A percentile compares a stretch with the other conserved stretches of the same genome.
Evolutionary conservation across 257 asterid genomes (phyloP).

Genomic region (Asclepias syriaca): DNA sequence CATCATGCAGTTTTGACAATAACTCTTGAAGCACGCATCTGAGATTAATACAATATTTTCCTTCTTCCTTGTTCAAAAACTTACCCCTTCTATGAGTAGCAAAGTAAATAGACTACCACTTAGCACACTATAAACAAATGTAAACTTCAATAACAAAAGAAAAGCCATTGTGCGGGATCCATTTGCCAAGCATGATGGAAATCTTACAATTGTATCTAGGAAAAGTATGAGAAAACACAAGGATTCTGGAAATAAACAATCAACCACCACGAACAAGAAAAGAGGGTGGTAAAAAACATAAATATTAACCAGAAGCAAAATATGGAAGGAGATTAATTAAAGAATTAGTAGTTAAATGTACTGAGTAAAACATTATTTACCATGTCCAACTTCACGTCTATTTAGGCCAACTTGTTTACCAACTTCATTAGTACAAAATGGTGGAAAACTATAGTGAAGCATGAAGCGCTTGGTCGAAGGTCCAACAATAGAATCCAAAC

Average conservation of each 20-base stretch:
- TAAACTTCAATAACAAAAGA: not conserved
- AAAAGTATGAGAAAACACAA: not conserved
- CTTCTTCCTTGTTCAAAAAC: not conserved
- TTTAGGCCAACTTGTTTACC: conserved; percentile 87
- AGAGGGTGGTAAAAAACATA: not conserved
- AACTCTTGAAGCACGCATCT: not conserved
- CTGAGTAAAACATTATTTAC: conserved; percentile 34
- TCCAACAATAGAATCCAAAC: conserved; percentile 75
- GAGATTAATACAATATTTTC: not conserved
- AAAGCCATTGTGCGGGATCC: not conserved
- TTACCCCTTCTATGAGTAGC: not conserved
- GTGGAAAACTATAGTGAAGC: conserved; percentile 98
- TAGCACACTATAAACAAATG: not conserved
- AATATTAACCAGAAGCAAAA: not conserved
- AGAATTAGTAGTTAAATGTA: conserved; percentile 10
- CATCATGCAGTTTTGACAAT: not conserved
- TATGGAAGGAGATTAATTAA: not conserved
- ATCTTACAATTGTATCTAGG: not conserved
- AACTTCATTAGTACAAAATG: conserved; percentile 90
- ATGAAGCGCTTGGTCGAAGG: conserved; percentile 92
- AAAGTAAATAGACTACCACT: not conserved
- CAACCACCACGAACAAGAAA: not conserved
- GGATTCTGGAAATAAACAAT: not conserved
- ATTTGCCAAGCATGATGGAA: not conserved
- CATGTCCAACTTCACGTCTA: conserved; percentile 99